Evolutionary conservation across 2,329 filamentous ascomycete genomes (phyloP), one percentile per base, ranked within the genome.

Genomic region (Metarhizium humberi): DNA sequence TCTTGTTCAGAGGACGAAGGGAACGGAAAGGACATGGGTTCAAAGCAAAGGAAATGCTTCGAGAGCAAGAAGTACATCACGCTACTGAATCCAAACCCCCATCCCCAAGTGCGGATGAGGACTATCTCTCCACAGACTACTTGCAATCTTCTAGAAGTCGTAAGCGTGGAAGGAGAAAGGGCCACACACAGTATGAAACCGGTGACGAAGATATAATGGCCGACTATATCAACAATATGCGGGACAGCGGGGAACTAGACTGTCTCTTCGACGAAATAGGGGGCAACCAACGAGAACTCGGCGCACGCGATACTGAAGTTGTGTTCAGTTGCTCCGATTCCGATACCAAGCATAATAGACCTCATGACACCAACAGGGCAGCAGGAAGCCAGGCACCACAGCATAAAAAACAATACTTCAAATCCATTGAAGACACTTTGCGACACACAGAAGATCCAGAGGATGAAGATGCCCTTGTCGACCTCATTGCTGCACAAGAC

Each of bases 181-280:
- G 11, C 10, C 45, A 48, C 30, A 18, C 5, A n/a, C 11, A n/a
- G 18, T 8, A 48, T 18, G 20, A 30, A 29, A 20, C 52, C 8
- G 53, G 62, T 2, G 74, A 78, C 7, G 78, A 85, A 18, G 80
- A 84, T 43, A 73, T 84, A 46, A 71, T 85, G 61, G 79, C 81
- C 1, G 88, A 92, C 63, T 91, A 91, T 62, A 85, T 90, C 63
- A 78, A 80, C 47, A 89, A 90, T 58, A 76, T 88, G 63, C 70
- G 70, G 18, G 75, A 75, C 1, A 75, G 77, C 50, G 74, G 73
- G 30, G 71, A 73, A 61, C 77, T 81, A 8, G 83, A 90, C 58
- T 84, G 85, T 43, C 69, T 86, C 29, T 67, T 87, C 34, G 73
- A 79, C 52, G 85, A 83, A 65, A 79, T 85, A 63, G 78, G 82